Percentiles rank a stretch among this genome's conserved stretches.
Evolutionary conservation across 148 eudicot genomes (phyloP).

Genomic region (Heliosperma pusillum): DNA sequence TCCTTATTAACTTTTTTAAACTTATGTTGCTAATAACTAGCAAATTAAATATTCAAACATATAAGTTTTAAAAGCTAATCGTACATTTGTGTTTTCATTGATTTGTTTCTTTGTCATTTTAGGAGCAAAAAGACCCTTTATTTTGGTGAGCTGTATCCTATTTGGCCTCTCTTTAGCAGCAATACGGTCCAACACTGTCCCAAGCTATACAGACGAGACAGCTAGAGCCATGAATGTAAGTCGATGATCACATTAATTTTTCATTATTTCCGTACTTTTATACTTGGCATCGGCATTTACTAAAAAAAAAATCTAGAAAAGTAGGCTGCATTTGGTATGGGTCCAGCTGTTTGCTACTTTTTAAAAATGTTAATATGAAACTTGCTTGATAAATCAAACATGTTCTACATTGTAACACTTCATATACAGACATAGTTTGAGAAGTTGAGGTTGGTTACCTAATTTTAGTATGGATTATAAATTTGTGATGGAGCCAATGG

Average conservation of each 20-base stretch:
- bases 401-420: no score
- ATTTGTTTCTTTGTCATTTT: slow-evolving; percentile 3
- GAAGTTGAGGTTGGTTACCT: no score
- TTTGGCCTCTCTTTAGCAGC: slow-evolving; percentile 70
- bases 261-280: not conserved
- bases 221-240: slow-evolving; percentile 91
- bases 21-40: not conserved
- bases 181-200: slow-evolving; percentile 47
- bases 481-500: no score
- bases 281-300: not conserved
- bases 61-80: not conserved
- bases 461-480: no score
- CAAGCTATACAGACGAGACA: slow-evolving; percentile 74
- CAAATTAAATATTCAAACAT: not conserved
- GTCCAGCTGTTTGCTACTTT: not conserved
- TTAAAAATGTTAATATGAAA: no score
- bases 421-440: no score
- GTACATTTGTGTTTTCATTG: not conserved
- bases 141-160: slow-evolving; percentile 44
- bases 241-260: not conserved
- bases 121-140: slow-evolving; percentile 69
- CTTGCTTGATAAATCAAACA: no score
- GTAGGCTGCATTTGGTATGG: not conserved
- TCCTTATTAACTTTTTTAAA: not conserved
- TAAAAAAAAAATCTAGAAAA: not conserved